These are phyloP conservation scores for Bruguiera parviflora DNA, from an alignment of 345 rosid species.

Conservation along the genomic window DNA sequence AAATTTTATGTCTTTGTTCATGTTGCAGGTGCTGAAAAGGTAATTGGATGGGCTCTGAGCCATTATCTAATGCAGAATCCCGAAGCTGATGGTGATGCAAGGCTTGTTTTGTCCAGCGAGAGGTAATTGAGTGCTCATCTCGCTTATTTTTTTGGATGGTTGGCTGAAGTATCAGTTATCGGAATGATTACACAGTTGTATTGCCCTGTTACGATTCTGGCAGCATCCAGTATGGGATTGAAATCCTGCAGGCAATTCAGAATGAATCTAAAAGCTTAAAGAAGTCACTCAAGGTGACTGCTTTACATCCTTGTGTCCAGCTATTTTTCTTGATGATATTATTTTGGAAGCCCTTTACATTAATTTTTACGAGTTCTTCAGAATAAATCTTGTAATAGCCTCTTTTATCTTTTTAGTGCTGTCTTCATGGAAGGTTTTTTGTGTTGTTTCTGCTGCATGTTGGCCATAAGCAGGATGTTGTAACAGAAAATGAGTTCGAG, in stretches of 20 bases:
- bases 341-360: neutral
- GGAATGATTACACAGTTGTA: slow-evolving; percentile 18
- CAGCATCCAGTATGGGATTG: slow-evolving; percentile 76
- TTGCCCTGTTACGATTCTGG: slow-evolving; percentile 33
- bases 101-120: slow-evolving; percentile 59
- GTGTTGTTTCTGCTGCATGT: slow-evolving; percentile 12
- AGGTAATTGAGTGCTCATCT: slow-evolving; percentile 47
- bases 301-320: neutral
- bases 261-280: slow-evolving; percentile 75
- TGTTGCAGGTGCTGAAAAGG: slow-evolving; percentile 73
- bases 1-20: slow-evolving; percentile 11
- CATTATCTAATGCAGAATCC: slow-evolving; percentile 72
- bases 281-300: slow-evolving; percentile 77
- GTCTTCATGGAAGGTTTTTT: neutral
- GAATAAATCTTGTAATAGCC: neutral
- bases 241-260: slow-evolving; percentile 57
- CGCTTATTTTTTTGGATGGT: slow-evolving; percentile 13
- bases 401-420: neutral
- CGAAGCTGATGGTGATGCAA: slow-evolving; percentile 52
- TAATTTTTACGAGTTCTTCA: neutral
- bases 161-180: slow-evolving; percentile 19
- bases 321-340: neutral
- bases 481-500: slow-evolving; percentile 81
- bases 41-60: slow-evolving; percentile 82
- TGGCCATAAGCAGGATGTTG: slow-evolving; percentile 59